These are phyloP conservation scores for Termitomyces sp. DNA, from an alignment of 768 basidiomycete species.

Conservation along the genomic window DNA sequence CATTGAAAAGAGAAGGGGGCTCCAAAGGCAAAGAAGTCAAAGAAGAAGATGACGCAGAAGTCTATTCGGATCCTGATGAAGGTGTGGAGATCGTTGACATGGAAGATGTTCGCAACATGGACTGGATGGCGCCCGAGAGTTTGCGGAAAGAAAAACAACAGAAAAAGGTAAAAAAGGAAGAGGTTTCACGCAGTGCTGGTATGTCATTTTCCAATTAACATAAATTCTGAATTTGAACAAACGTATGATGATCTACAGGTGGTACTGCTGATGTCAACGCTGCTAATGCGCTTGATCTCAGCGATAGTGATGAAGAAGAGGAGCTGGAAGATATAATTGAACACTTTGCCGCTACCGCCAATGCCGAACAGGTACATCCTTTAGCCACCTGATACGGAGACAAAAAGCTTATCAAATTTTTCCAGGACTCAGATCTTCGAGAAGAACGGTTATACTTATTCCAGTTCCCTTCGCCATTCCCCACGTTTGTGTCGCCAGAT, in stretches of 20 bases:
- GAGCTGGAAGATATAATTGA: conserved; percentile 76
- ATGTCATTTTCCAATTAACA: conserved; percentile 1
- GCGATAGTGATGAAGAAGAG: conserved; percentile 75
- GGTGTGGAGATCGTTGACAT: conserved; percentile 87
- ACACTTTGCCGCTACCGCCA: conserved; percentile 50
- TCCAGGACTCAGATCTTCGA: conserved; percentile 40
- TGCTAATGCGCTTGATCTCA: conserved; percentile 64
- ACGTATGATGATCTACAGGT: background rate
- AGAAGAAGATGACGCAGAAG: conserved; percentile 54
- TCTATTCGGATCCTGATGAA: conserved; percentile 85
- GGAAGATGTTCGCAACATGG: conserved; percentile 71
- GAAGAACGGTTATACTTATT: conserved; percentile 82
- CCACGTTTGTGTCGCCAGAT: conserved; percentile 52
- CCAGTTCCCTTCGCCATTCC: conserved; percentile 87
- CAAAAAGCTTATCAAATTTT: background rate
- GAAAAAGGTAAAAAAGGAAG: conserved; percentile 47
- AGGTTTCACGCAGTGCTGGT: conserved; percentile 26
- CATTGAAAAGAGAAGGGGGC: conserved; percentile 40
- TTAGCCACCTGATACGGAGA: background rate
- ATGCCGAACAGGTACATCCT: conserved; percentile 37
- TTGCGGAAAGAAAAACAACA: conserved; percentile 45
- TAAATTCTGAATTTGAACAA: background rate
- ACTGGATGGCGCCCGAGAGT: conserved; percentile 87
- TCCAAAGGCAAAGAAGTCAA: conserved; percentile 26
- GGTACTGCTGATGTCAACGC: conserved; percentile 36